Evolutionary conservation across 1,284 basidiomycete genomes (phyloP).

Genomic region (Tilletia setariae): DNA sequence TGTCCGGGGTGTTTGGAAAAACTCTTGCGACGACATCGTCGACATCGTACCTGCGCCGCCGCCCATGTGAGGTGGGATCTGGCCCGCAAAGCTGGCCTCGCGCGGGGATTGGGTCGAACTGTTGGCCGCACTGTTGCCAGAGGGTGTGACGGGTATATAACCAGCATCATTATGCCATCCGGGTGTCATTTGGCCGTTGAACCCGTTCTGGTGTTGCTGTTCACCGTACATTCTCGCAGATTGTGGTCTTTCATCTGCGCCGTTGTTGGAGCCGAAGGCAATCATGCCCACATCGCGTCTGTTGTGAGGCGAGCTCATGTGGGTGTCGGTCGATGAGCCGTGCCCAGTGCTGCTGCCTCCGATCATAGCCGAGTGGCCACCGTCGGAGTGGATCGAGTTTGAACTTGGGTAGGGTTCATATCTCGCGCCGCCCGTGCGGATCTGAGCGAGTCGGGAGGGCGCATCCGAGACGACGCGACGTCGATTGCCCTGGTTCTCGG

Average conservation of each 20-base stretch:
- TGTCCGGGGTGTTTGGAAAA: too few relatives aligned
- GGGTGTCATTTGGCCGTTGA: not conserved
- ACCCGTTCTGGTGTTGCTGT: not conserved
- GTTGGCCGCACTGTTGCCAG: not conserved
- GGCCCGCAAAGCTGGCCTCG: not conserved
- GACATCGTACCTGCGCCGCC: too few relatives aligned
- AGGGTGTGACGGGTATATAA: not conserved
- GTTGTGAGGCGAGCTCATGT: not conserved
- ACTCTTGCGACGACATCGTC: too few relatives aligned
- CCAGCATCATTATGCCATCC: conserved; percentile 6
- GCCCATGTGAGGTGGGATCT: not conserved
- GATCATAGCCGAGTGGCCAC: not conserved
- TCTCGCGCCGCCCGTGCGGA: not conserved
- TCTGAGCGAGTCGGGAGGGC: not conserved
- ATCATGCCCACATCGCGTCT: not conserved
- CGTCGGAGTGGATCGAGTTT: not conserved
- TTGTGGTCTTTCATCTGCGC: not conserved
- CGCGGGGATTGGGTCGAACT: not conserved
- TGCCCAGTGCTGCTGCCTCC: not conserved
- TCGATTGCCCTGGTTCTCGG: not conserved
- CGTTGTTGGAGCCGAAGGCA: not conserved
- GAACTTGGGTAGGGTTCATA: not conserved
- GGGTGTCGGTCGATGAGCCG: not conserved
- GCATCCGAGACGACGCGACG: conserved; percentile 5
- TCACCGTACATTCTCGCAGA: not conserved